Base-by-base conservation (phyloP, 192 early-diverging fungal genomes). In the Coemansia sp. region DNA sequence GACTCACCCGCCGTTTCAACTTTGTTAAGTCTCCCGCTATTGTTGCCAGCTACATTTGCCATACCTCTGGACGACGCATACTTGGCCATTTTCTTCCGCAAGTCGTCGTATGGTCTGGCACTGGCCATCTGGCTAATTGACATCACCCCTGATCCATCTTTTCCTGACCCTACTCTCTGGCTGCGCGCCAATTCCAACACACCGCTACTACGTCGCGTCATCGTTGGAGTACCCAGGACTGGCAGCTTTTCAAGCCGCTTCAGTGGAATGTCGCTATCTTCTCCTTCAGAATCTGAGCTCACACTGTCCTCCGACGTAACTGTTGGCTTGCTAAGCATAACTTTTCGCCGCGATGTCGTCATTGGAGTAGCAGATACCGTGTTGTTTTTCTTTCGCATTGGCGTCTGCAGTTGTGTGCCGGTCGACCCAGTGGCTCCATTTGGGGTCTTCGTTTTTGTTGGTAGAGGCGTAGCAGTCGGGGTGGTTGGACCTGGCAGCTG, bases 101-200 rank as follows among this genome's bases (percentile, higher is more conserved):
- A 56, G 19, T 71, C 68, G 46, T 74, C 78, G 50, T 75, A 80
- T 5, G 78, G 78, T 46, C 67, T 80, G 5, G 66, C 63, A 22
- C 59, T 74, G 1, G 78, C 78, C 50, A 80, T 54, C 66, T 80
- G 72, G 32, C 68, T 71, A 36, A 80, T 75, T 30, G 72, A 75
- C 69, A 61, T 66, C 27, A 80, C 68, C 10, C 62, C 62, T 5
- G 27, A 7, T 21, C 76, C 68, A 17, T 74, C 66, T 20, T 64
- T 67, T 14, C 68, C 65, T 31, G 61, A n/a, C 32, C 66, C 57
- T 24, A 39, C 55, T 19, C 42, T 65, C 32, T 71, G 69, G 32
- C 25, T 57, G 54, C 54, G 67, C 2, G 61, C 78, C 39, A 75
- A 51, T 27, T 75, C 72, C n/a, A 75, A 50, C 20, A 75, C 52